Base-by-base conservation (phyloP, 192 early-diverging fungal genomes). In the Thamnidium elegans region DNA sequence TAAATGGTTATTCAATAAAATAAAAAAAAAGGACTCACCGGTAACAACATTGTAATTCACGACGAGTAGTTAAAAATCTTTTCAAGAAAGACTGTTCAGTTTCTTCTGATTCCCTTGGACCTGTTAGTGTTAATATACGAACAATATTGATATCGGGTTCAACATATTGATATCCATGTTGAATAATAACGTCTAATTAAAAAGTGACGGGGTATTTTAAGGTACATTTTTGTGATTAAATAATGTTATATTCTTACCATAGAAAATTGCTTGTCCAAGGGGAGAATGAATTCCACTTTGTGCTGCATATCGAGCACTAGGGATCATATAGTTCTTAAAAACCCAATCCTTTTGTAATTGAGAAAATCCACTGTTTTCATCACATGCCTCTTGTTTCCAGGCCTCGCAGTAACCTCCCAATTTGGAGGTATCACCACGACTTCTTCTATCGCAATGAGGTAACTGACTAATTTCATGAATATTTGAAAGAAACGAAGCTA, bases 211-310 rank as follows among this genome's bases (percentile, higher is more conserved):
- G n/a, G n/a, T n/a, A n/a, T n/a, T n/a, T n/a, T n/a, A n/a, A n/a
- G n/a, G n/a, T n/a, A n/a, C n/a, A n/a, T n/a, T n/a, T n/a, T n/a
- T n/a, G n/a, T n/a, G n/a, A n/a, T n/a, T n/a, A n/a, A n/a, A n/a
- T n/a, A n/a, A n/a, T n/a, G n/a, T n/a, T n/a, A n/a, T n/a, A n/a
- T n/a, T n/a, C n/a, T n/a, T n/a, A 70, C 68, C 68, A 51, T 71
- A 71, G 39, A 71, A 71, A 21, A 71, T 71, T 4, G 70, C 70
- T 61, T 66, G 65, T 23, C 70, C 70, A 55, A 71, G 50, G 21
- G 50, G 55, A 26, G 64, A 61, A 4, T 56, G 31, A 6, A 71
- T 56, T 4, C 50, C 50, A 62, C 26, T 50, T 10, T 23, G 39
- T 6, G 55, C 55, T 17, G 70, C 70, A 52, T 65, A 71, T 13